Evolutionary conservation across 1,284 basidiomycete species (phyloP).

Genomic region (Quambalaria eucalypti): DNA sequence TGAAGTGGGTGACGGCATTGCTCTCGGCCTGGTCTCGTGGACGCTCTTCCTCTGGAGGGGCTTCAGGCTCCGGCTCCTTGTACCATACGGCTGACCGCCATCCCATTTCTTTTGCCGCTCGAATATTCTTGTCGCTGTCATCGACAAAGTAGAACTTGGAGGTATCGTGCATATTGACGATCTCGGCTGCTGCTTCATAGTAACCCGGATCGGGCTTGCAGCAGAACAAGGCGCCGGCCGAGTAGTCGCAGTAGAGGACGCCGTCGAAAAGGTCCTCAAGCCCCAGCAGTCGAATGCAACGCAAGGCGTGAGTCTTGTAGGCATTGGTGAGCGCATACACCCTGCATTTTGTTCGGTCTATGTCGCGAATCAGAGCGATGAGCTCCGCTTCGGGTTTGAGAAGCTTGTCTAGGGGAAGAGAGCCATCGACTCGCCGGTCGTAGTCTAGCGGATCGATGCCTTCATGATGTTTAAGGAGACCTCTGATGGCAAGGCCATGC

Average conservation of each 20-base stretch:
- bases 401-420: constrained; percentile 71
- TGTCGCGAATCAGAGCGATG: constrained; percentile 63
- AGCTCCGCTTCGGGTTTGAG: constrained; percentile 60
- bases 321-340: constrained; percentile 48
- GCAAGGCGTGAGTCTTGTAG: constrained; percentile 53
- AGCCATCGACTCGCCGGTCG: constrained; percentile 71
- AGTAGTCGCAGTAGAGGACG: constrained; percentile 72
- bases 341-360: constrained; percentile 66
- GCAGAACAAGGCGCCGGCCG: constrained; percentile 55
- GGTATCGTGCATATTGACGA: constrained; percentile 13
- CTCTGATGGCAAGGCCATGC: constrained; percentile 76
- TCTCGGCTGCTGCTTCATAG: constrained; percentile 28
- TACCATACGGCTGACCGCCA: constrained; percentile 40
- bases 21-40: background rate
- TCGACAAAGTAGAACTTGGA: constrained; percentile 40
- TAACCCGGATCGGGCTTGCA: constrained; percentile 65
- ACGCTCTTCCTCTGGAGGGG: background rate
- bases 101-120: constrained; percentile 33
- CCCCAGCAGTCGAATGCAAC: constrained; percentile 66
- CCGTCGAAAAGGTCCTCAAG: constrained; percentile 69
- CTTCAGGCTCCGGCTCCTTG: constrained; percentile 20
- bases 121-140: constrained; percentile 38
- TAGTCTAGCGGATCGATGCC: constrained; percentile 74
- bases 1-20: background rate
- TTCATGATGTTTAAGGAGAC: constrained; percentile 66